Evolutionary conservation across 179 eudicot species (phyloP), one percentile per base, ranked within the genome.

Genomic region (Dionaea muscipula): DNA sequence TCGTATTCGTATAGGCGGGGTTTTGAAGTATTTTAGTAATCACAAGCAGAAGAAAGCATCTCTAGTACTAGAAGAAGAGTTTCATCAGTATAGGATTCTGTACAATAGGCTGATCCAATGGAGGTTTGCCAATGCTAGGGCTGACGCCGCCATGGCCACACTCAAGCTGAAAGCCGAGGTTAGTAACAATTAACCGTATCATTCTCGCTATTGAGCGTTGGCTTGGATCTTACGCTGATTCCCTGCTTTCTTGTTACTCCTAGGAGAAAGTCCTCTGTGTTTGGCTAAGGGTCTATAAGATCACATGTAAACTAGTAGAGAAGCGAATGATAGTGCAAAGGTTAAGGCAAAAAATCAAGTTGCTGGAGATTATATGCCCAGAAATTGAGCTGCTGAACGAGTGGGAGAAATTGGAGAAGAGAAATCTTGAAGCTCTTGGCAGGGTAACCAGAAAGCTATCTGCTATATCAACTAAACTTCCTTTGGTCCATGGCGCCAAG

Each of bases 101-200:
- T 58, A 77, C 26, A 89, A 69, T 40, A 69, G 80, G 44, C 56
- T 83, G 52, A 49, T 83, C 51, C 93, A 85, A 55, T 85, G 94
- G 95, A 77, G 89, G 61, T 83, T 85, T 60, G 84, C 60, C 0
- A 89, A 89, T 61, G 86, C 93, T 51, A 79, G 81, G 59, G 77
- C 79, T 27, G 68, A 81, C 53, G 71, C 67, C 46, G 61, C 77
- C 41, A 64, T 46, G 61, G 51, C 68, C 31, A 62, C 59, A 10
- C 46, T 63, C 35, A 85, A 64, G 62, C 55, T 48, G 24, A 66
- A 67, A 36, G 84, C 84, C 15, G 74, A 88, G 87, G 95, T 86
- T 57, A 63, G 54, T 51, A 44, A 2, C 20, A 13, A 44, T 10
- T 21, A n/a, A 2, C 11, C 1, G 16, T n/a, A n/a, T n/a, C 16